Percentiles rank a stretch among this genome's conserved stretches.
Evolutionary conservation across 2,329 filamentous ascomycete genomes (phyloP).

Genomic region (Cyclaneusma minus): DNA sequence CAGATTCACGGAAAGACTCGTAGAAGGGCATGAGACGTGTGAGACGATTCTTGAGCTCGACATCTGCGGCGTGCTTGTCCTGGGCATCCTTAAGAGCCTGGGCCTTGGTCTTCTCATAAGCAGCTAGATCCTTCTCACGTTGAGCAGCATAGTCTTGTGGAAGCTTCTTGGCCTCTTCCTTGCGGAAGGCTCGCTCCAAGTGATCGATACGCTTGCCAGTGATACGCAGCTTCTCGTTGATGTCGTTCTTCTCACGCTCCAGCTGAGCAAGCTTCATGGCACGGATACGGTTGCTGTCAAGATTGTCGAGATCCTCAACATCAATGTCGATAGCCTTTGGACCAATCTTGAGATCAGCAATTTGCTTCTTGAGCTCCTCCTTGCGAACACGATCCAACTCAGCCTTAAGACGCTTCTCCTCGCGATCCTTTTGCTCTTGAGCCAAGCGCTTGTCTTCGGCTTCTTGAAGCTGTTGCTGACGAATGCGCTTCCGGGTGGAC

Average conservation of each 20-base stretch:
- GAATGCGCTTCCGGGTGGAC: constrained; percentile 71
- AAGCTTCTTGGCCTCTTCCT: constrained; percentile 89
- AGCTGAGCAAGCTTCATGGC: constrained; percentile 90
- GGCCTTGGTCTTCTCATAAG: constrained; percentile 65
- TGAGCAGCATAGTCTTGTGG: constrained; percentile 73
- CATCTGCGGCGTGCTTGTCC: constrained; percentile 78
- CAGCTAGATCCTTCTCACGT: constrained; percentile 58
- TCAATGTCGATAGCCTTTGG: constrained; percentile 65
- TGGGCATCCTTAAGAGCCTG: constrained; percentile 70
- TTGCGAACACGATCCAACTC: constrained; percentile 83
- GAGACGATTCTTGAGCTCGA: constrained; percentile 87
- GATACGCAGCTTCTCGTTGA: constrained; percentile 78
- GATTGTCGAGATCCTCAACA: constrained; percentile 64
- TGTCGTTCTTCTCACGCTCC: constrained; percentile 94
- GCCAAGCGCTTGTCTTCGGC: constrained; percentile 77
- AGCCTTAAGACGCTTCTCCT: constrained; percentile 69
- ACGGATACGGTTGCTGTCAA: constrained; percentile 81
- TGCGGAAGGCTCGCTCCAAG: constrained; percentile 88
- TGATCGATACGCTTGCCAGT: constrained; percentile 95
- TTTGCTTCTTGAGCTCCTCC: constrained; percentile 85
- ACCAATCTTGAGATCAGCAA: constrained; percentile 80
- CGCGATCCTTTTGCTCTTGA: constrained; percentile 86
- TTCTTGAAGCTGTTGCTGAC: constrained; percentile 76
- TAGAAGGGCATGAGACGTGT: constrained; percentile 72
- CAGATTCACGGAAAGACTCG: constrained; percentile 65